Evolutionary conservation across 805 yeast species (phyloP).

Genomic region (Starmerella powellii): DNA sequence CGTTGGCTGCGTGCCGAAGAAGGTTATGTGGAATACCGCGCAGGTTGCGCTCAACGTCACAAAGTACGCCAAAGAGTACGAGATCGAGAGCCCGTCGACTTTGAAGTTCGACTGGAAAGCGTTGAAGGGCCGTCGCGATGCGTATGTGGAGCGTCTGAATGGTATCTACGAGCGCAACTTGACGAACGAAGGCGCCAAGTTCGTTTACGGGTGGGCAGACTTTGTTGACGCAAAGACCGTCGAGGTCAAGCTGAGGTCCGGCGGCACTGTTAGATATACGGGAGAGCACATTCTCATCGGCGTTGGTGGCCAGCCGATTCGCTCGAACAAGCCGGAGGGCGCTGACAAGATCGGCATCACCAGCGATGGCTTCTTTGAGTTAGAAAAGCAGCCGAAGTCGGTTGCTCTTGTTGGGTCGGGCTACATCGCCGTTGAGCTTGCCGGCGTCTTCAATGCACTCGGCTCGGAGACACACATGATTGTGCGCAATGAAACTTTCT

Average conservation of each 20-base stretch:
- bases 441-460: conserved; percentile 85
- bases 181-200: conserved; percentile 79
- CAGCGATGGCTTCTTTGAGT: conserved; percentile 82
- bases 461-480: conserved; percentile 78
- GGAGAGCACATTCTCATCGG: conserved; percentile 82
- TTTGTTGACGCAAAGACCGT: conserved; percentile 45
- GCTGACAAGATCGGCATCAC: conserved; percentile 62
- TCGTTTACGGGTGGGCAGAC: conserved; percentile 72
- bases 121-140: conserved; percentile 82
- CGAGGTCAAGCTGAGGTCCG: conserved; percentile 62
- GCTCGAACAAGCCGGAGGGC: conserved; percentile 65
- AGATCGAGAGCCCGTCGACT: conserved; percentile 51
- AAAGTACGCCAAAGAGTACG: conserved; percentile 65
- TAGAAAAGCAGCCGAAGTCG: conserved; percentile 71
- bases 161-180: conserved; percentile 88
- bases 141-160: conserved; percentile 73
- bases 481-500: conserved; percentile 81
- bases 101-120: conserved; percentile 66
- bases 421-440: conserved; percentile 88
- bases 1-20: conserved; percentile 98
- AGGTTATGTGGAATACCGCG: conserved; percentile 96
- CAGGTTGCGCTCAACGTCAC: conserved; percentile 67
- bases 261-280: conserved; percentile 45
- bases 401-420: conserved; percentile 98
- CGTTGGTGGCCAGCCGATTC: conserved; percentile 78